Base-by-base conservation (phyloP, 192 early-diverging fungal species). In the Podila verticillata region DNA sequence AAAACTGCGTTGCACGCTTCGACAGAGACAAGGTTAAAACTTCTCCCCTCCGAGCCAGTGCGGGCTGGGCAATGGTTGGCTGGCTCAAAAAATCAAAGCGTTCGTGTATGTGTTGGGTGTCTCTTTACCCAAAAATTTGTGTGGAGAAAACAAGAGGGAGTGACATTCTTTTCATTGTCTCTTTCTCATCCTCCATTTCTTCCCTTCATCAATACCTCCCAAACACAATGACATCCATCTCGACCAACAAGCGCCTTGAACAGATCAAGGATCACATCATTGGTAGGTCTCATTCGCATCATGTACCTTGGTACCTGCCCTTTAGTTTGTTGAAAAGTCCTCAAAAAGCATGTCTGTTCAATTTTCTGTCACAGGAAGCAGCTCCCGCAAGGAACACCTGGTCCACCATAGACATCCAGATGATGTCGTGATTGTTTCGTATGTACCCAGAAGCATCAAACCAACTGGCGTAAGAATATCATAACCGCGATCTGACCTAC, bases 351-450 rank as follows among this genome's bases (percentile, higher is more conserved):
- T 8, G 39, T 7, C 19, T 36, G 4, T 31, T 13, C 7, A 34
- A 5, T 51, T 12, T 60, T 13, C n/a, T 39, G 19, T 8, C 8
- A 29, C n/a, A 77, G 68, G 68, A 57, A 29, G 60, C 3, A 59
- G 49, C 57, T 30, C 63, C n/a, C 17, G 20, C 48, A 68, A 68
- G n/a, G 75, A 79, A 10, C 69, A 32, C 7, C 69, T 79, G 67
- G 63, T 79, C 65, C 59, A 72, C 51, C 68, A 72, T 51, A 66
- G 75, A 28, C 69, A 72, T 66, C 92, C 93, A 58, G 94, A 98
- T 67, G 97, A 98, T 81, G 90, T 98, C 6, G 96, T 98, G 20
- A 96, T 98, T 65, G 94, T 97, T 65, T 84, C 91, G 75, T 79
- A 79, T 58, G 69, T 54, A 26, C 7, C 24, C 24, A 54, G 10